phyloP scores from a whole-genome alignment of 306 rosid genomes.

The Trifolium pratense region DNA sequence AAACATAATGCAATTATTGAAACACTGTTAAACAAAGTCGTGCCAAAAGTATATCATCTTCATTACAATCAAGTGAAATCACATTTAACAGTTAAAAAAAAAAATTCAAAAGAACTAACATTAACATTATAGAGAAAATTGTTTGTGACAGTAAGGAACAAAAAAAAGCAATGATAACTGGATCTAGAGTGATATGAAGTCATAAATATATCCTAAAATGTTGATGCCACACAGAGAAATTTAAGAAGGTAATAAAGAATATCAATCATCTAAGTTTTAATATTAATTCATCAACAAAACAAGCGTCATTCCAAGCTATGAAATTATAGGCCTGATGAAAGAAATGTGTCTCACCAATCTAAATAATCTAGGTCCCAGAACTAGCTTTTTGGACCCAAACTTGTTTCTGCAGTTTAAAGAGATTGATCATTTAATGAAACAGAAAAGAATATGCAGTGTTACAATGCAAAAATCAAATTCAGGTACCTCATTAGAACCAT shows the following conservation, averaged over 20 bases:
- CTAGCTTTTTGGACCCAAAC: constrained; percentile 86
- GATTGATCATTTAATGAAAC: constrained; percentile 31
- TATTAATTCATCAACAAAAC: constrained; percentile 39
- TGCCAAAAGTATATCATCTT: constrained; percentile 27
- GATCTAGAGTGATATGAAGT: constrained; percentile 11
- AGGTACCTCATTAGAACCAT: constrained; percentile 76
- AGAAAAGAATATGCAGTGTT: constrained; percentile 11
- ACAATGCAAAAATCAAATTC: constrained; percentile 29
- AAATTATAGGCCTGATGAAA: constrained; percentile 28
- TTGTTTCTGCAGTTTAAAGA: constrained; percentile 68
- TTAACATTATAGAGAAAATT: too few species aligned
- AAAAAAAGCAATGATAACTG: not conserved
- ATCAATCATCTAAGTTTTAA: constrained; percentile 30
- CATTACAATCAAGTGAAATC: constrained; percentile 10
- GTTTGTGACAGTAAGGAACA: too few species aligned
- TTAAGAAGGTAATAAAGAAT: constrained; percentile 25
- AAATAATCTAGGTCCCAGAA: constrained; percentile 65
- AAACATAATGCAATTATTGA: constrained; percentile 17
- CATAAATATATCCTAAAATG: constrained; percentile 2
- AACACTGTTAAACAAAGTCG: constrained; percentile 20
- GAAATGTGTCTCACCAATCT: constrained; percentile 57
- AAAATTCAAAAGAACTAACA: constrained; percentile 18
- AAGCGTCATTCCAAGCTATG: constrained; percentile 35
- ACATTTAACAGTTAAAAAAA: constrained; percentile 4
- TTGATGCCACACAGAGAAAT: not conserved